These are phyloP conservation scores for Gypsophila paniculata DNA, from an alignment of 179 eudicot species.

Conservation along the genomic window DNA sequence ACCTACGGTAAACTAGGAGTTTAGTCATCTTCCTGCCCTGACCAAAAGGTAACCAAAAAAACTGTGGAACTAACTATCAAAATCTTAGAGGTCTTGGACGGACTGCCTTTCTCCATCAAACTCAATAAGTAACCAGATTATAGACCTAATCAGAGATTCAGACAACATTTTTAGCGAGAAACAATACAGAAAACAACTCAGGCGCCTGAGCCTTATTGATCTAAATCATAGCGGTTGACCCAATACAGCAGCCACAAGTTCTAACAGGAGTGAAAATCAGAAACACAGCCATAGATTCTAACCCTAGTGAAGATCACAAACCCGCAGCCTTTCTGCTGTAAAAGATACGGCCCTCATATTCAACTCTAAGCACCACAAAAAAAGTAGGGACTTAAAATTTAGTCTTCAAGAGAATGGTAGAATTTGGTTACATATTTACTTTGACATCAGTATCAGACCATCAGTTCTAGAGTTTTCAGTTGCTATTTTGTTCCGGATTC, in stretches of 20 bases:
- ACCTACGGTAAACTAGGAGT: not conserved
- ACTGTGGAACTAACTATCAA: not conserved
- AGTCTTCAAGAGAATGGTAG: not conserved
- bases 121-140: not conserved
- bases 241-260: no score
- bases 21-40: not conserved
- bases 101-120: not conserved
- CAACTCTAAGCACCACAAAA: not conserved
- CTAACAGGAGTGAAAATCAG: no score
- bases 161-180: no score
- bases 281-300: no score
- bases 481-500: conserved; percentile 2
- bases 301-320: no score
- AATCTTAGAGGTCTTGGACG: not conserved
- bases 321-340: no score
- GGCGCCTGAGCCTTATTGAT: no score
- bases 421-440: not conserved
- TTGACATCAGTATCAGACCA: not conserved
- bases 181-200: no score
- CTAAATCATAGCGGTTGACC: no score
- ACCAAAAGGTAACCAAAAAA: not conserved
- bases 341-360: no score
- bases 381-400: not conserved
- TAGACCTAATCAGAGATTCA: not conserved
- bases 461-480: not conserved